A percentile compares a stretch with the other conserved stretches of the same genome.
phyloP scores from a whole-genome alignment of 2,329 filamentous ascomycete genomes.

The Alternaria alternata region DNA sequence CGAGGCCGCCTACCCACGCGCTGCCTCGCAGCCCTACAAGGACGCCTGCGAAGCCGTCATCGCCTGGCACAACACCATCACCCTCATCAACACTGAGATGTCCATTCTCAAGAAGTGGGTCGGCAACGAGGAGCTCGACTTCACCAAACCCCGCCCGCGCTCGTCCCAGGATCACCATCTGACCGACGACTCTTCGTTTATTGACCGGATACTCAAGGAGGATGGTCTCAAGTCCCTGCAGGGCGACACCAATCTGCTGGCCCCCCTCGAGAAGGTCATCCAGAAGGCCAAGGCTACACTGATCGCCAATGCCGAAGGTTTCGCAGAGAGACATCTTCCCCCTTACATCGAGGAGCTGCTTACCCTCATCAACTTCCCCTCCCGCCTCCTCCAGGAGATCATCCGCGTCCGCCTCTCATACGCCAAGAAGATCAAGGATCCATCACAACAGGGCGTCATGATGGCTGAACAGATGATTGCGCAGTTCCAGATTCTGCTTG shows the following conservation, averaged over 20 bases:
- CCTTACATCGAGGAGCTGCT: slow-evolving; percentile 97
- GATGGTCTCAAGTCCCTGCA: slow-evolving; percentile 93
- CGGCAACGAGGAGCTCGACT: slow-evolving; percentile 93
- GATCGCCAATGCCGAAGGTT: slow-evolving; percentile 83
- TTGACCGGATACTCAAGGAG: slow-evolving; percentile 94
- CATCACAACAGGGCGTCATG: slow-evolving; percentile 87
- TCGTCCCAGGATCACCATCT: slow-evolving; percentile 76
- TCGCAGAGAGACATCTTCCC: slow-evolving; percentile 87
- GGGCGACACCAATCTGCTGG: slow-evolving; percentile 82
- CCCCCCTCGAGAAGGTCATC: slow-evolving; percentile 84
- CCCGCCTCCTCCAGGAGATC: slow-evolving; percentile 93
- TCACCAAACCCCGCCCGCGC: slow-evolving; percentile 75
- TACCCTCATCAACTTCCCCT: slow-evolving; percentile 96
- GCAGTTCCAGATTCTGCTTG: slow-evolving; percentile 92
- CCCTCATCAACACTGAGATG: slow-evolving; percentile 94
- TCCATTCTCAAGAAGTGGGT: slow-evolving; percentile 95
- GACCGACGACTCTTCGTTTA: slow-evolving; percentile 88
- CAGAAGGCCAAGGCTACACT: slow-evolving; percentile 91
- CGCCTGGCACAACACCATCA: slow-evolving; percentile 96
- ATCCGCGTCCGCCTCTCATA: slow-evolving; percentile 91
- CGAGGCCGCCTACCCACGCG: slow-evolving; percentile 75
- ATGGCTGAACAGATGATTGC: slow-evolving; percentile 98
- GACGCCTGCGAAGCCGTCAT: slow-evolving; percentile 89
- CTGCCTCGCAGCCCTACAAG: slow-evolving; percentile 77
- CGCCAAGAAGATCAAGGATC: slow-evolving; percentile 94